Conservation (phyloP, 495 filamentous ascomycete species). For the Choiromyces venosus region DNA sequence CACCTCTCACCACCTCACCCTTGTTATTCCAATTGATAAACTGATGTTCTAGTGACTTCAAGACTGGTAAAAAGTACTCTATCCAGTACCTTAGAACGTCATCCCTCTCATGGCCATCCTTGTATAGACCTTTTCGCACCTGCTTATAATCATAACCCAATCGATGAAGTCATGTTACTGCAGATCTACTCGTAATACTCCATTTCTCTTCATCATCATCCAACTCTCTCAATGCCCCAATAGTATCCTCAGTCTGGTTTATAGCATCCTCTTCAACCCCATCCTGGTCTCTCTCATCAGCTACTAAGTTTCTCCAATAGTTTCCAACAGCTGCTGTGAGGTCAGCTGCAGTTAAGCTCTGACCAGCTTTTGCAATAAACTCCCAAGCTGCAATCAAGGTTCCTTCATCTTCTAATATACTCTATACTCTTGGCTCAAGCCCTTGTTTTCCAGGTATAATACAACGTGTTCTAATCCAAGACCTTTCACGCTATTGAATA, state of each 20-base stretch:
- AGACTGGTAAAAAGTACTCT: background rate
- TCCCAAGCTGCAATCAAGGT: background rate
- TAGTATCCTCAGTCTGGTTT: background rate
- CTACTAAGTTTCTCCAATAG: background rate
- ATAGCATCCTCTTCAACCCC: background rate
- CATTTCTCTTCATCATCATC: background rate
- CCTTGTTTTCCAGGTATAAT: background rate
- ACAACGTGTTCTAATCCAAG: constrained; percentile 2
- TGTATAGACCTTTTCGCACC: constrained; percentile 4
- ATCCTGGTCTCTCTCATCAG: too few relatives aligned
- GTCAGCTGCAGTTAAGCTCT: background rate
- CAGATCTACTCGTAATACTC: background rate
- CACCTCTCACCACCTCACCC: background rate
- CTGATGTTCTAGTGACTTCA: background rate
- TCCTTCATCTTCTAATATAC: constrained; percentile 4
- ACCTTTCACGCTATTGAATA: background rate
- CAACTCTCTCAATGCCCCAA: background rate
- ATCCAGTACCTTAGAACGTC: constrained; percentile 3
- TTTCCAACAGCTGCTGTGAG: background rate
- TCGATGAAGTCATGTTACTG: background rate
- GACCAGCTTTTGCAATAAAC: background rate
- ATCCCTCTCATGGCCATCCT: constrained; percentile 2
- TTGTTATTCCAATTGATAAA: background rate
- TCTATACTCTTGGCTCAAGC: background rate
- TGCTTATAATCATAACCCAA: constrained; percentile 12